Base-by-base conservation (phyloP, 2,329 filamentous ascomycete genomes). In the Verticillium albo-atrum region DNA sequence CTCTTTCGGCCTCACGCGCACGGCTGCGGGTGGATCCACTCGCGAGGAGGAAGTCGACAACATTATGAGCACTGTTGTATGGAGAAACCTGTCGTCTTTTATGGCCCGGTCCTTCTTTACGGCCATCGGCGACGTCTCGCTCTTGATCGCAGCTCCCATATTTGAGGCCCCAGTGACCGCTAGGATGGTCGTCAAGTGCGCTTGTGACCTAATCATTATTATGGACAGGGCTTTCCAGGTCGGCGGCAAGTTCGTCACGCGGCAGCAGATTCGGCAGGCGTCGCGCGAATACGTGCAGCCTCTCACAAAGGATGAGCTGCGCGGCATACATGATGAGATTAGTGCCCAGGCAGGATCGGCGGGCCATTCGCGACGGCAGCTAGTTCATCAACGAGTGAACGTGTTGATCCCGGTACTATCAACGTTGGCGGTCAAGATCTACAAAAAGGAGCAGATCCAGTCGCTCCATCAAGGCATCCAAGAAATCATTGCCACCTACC, bases 21-120 rank as follows among this genome's bases (percentile, higher is more conserved):
- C 35, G 1, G 25, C n/a, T n/a, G 25, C 42, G n/a, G 9, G n/a
- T 9, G 35, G 59, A 9, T 57, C 64, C 4, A 66, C 62, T 15
- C 56, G 63, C 14, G 57, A 52, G 17, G 63, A 67, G 15, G 63
- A 67, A 7, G 61, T 68, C 14, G 63, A 68, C 51, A 54, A 56
- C 4, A 62, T 67, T 14, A 62, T 67, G 2, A 58, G 57, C 15
- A 57, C 50, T 14, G 57, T 68, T 10, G 53, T 68, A 14, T 68
- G 66, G 67, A 61, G 59, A 34, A 68, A 67, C 35, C 62, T 68
- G 20, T 61, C 60, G 2, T 58, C 59, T 1, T 68, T 68, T 26
- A 62, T 68, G 57, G 60, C 64, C 0, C 61, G 67, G 10, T 66
- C 67, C 10, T 55, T 65, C 4, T 60, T 62, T 15, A 67, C 65